Evolutionary conservation across 768 basidiomycete species (phyloP).

Genomic region (Xerocomus spinulosus): DNA sequence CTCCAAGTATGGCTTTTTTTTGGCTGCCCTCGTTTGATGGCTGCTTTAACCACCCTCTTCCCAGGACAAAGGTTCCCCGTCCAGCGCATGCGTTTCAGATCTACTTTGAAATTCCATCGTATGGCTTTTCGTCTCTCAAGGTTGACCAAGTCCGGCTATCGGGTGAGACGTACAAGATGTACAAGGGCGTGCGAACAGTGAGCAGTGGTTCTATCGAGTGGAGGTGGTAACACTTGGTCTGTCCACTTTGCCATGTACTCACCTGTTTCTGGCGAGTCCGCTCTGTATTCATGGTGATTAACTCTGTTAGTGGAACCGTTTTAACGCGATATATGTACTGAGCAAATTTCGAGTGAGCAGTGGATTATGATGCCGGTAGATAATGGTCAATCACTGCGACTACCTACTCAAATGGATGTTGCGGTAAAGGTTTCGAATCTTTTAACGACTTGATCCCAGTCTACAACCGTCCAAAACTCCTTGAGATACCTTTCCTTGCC

Average conservation of each 20-base stretch:
- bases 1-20: conserved; percentile 45
- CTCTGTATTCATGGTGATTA: background rate
- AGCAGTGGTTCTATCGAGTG: conserved; percentile 29
- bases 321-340: conserved; percentile 14
- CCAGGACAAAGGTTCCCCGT: conserved; percentile 43
- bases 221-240: conserved; percentile 25
- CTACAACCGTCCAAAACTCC: conserved; percentile 77
- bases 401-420: conserved; percentile 6
- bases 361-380: conserved; percentile 15
- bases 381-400: background rate
- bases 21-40: background rate
- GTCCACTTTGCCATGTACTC: background rate
- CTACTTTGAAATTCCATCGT: conserved; percentile 61
- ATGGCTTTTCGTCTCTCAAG: conserved; percentile 76
- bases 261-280: background rate
- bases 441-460: conserved; percentile 62
- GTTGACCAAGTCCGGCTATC: conserved; percentile 81
- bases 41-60: conserved; percentile 6
- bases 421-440: conserved; percentile 27
- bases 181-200: conserved; percentile 80
- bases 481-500: conserved; percentile 84
- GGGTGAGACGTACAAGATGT: conserved; percentile 83
- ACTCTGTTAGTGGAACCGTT: background rate
- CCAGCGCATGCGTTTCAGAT: conserved; percentile 75
- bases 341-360: conserved; percentile 17